Conservation (phyloP, 768 basidiomycete species). For the Psilocybe cyanescens region DNA sequence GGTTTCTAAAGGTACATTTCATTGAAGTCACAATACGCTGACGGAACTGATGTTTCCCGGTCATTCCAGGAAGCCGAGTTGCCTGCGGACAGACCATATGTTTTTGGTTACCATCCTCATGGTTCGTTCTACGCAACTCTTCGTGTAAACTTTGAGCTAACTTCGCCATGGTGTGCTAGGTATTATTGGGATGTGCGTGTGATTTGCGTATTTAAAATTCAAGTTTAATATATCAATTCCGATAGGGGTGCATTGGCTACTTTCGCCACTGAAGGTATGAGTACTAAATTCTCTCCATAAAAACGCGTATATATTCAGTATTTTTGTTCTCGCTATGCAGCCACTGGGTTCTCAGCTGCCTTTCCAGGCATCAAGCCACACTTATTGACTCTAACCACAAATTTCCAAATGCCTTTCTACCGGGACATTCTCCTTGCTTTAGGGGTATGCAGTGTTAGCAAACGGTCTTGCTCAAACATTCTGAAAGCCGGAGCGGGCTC, state of each 20-base stretch:
- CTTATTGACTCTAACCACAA: constrained; percentile 86
- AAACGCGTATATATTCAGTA: constrained; percentile 2
- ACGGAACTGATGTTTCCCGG: background rate
- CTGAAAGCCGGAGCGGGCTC: constrained; percentile 62
- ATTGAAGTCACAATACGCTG: background rate
- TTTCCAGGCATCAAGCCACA: constrained; percentile 95
- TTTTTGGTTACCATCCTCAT: constrained; percentile 99
- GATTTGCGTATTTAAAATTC: background rate
- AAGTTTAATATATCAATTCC: constrained; percentile 3
- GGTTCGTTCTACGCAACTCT: constrained; percentile 49
- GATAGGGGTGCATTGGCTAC: constrained; percentile 90
- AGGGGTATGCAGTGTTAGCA: constrained; percentile 93
- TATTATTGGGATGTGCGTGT: constrained; percentile 93
- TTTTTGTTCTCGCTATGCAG: constrained; percentile 38
- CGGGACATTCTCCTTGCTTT: constrained; percentile 87
- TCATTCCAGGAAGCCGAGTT: constrained; percentile 83
- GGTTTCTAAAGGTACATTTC: constrained; percentile 53
- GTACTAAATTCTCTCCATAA: background rate
- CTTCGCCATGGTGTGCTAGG: constrained; percentile 45
- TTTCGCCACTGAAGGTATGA: constrained; percentile 94
- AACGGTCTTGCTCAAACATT: constrained; percentile 88
- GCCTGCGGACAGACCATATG: constrained; percentile 89
- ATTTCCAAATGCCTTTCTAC: constrained; percentile 93
- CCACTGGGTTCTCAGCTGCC: constrained; percentile 85
- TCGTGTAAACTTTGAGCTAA: background rate